A percentile compares a stretch with the other conserved stretches of the same genome.
These are phyloP conservation scores for Rhytidhysteron rufulum DNA, from an alignment of 2,329 filamentous ascomycete species.

Conservation along the genomic window DNA sequence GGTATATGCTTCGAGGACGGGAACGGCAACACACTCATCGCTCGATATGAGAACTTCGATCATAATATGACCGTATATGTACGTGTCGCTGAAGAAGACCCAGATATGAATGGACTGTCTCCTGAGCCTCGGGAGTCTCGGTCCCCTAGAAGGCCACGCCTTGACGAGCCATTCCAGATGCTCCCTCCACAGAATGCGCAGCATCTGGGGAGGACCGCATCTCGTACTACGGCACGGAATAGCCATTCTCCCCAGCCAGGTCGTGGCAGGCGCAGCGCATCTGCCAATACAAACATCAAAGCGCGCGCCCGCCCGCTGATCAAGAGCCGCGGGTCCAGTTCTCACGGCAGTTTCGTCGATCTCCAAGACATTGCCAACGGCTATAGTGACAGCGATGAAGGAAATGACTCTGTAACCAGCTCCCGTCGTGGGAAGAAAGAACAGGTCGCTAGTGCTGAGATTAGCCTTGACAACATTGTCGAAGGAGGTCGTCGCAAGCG, in stretches of 20 bases:
- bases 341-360: constrained; percentile 58
- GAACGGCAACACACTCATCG: constrained; percentile 84
- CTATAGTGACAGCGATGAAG: constrained; percentile 85
- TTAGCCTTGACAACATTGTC: constrained; percentile 96
- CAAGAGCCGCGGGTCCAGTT: constrained; percentile 65
- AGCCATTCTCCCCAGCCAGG: constrained; percentile 71
- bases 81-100: constrained; percentile 65
- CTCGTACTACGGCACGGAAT: constrained; percentile 68
- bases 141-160: constrained; percentile 53
- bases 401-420: constrained; percentile 65
- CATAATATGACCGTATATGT: constrained; percentile 94
- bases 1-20: constrained; percentile 96
- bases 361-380: constrained; percentile 61
- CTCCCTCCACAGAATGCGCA: constrained; percentile 56
- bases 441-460: constrained; percentile 89
- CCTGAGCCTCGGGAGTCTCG: constrained; percentile 48
- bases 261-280: constrained; percentile 72
- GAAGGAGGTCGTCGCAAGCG: constrained; percentile 93
- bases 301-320: constrained; percentile 59
- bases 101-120: constrained; percentile 44
- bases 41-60: constrained; percentile 90
- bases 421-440: constrained; percentile 76
- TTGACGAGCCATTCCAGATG: constrained; percentile 64
- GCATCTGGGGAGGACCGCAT: constrained; percentile 63
- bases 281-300: constrained; percentile 59